Evolutionary conservation across 2,329 filamentous ascomycete genomes (phyloP).

Genomic region (Sclerotinia glacialis): DNA sequence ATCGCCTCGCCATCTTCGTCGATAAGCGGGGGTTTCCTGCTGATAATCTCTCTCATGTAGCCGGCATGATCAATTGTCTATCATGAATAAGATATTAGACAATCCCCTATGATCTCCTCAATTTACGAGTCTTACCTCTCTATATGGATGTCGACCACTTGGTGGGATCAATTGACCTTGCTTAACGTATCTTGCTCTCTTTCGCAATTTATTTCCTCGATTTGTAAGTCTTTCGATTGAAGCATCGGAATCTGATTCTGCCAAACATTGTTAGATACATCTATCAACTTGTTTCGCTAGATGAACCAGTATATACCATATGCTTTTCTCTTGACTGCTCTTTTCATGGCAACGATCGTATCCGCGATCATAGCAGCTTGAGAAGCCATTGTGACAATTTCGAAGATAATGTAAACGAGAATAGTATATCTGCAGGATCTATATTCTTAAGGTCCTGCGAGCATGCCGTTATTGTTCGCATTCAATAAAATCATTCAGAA

Average conservation of each 20-base stretch:
- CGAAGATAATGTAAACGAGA: not conserved
- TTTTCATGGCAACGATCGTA: conserved; percentile 66
- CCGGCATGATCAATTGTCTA: conserved; percentile 73
- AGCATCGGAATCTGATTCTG: conserved; percentile 77
- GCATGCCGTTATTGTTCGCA: conserved; percentile 15
- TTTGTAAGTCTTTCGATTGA: conserved; percentile 68
- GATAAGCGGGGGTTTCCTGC: conserved; percentile 67
- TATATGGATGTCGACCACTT: conserved; percentile 65
- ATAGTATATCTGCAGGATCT: not conserved
- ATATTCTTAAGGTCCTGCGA: conserved; percentile 3
- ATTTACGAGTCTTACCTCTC: conserved; percentile 53
- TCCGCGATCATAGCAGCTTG: conserved; percentile 64
- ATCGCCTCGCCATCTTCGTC: conserved; percentile 78
- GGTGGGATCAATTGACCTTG: conserved; percentile 67
- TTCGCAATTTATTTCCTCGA: conserved; percentile 77
- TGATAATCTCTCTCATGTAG: conserved; percentile 68
- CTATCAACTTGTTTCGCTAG: conserved; percentile 28
- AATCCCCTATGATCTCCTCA: not conserved
- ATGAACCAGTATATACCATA: conserved; percentile 50
- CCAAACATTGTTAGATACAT: conserved; percentile 25
- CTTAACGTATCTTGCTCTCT: conserved; percentile 67
- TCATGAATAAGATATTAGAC: conserved; percentile 17
- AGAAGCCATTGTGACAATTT: conserved; percentile 45
- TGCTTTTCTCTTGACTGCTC: conserved; percentile 61
- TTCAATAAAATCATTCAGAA: conserved; percentile 9